These are phyloP conservation scores for Pyropia haitanensis DNA, from an alignment of 23 red algal species.

Conservation along the genomic window DNA sequence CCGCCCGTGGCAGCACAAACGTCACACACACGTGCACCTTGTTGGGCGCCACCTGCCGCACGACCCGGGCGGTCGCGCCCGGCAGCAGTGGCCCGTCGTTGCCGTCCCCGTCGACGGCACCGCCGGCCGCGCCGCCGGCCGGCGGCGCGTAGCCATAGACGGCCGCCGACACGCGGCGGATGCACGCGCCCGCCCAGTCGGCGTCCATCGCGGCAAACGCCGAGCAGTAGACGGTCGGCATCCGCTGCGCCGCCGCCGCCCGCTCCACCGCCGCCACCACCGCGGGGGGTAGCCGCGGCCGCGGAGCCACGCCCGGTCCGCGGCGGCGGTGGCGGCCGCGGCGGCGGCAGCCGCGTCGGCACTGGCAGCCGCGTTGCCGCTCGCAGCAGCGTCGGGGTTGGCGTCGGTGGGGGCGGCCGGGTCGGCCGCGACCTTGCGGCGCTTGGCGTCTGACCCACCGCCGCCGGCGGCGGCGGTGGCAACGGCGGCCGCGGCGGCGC, in stretches of 20 bases:
- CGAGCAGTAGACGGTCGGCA: slow-evolving; percentile 82
- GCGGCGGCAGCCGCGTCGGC: too few relatives aligned
- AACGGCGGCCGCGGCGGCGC: too few relatives aligned
- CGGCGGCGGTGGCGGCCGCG: too few relatives aligned
- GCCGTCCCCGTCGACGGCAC: neutral
- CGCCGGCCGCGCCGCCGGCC: slow-evolving; percentile 10
- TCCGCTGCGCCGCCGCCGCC: slow-evolving; percentile 5
- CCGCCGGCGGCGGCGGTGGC: too few relatives aligned
- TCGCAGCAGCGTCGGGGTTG: too few relatives aligned
- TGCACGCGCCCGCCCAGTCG: slow-evolving; percentile 11
- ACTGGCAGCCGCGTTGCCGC: too few relatives aligned
- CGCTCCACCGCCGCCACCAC: neutral
- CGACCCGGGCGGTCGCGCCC: slow-evolving; percentile 21
- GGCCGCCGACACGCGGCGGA: too few relatives aligned
- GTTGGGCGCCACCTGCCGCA: slow-evolving; percentile 74
- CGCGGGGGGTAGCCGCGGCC: too few relatives aligned
- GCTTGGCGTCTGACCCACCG: too few relatives aligned
- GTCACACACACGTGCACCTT: slow-evolving; percentile 76
- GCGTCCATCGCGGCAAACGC: slow-evolving; percentile 61
- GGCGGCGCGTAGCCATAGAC: slow-evolving; percentile 10
- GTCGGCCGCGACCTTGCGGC: too few relatives aligned
- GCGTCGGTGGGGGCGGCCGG: too few relatives aligned
- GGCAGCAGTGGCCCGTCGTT: slow-evolving; percentile 12
- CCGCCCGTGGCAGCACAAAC: slow-evolving; percentile 47
- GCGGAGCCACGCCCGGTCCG: too few relatives aligned